phyloP scores from a whole-genome alignment of 306 rosid species.

The Cercis canadensis region DNA sequence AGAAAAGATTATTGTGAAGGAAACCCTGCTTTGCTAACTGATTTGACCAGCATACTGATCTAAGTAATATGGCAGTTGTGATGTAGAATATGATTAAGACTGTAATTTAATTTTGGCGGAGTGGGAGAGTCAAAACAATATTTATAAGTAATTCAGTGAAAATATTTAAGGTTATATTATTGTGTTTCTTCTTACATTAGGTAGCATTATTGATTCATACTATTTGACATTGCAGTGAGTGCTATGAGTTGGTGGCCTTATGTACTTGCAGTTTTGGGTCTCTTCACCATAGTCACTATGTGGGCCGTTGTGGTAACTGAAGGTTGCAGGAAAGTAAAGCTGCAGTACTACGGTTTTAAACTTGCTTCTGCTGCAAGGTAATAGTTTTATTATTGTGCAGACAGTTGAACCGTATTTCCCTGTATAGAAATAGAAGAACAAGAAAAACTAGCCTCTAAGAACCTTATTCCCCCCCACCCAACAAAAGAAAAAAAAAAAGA shows the following conservation, averaged over 20 bases:
- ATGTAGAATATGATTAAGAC: constrained; percentile 10
- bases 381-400: constrained; percentile 28
- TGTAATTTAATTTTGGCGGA: constrained; percentile 25
- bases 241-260: constrained; percentile 77
- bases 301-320: constrained; percentile 99
- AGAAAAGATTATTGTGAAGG: constrained; percentile 16
- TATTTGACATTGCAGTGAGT: constrained; percentile 63
- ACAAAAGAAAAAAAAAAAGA: too few relatives aligned
- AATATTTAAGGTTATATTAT: background rate
- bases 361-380: constrained; percentile 99
- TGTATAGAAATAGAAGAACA: background rate
- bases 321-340: constrained; percentile 96
- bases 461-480: background rate
- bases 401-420: constrained; percentile 19
- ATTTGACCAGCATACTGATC: constrained; percentile 21
- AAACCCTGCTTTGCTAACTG: constrained; percentile 18
- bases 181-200: constrained; percentile 21
- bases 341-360: constrained; percentile 95
- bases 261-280: constrained; percentile 71
- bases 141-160: constrained; percentile 25
- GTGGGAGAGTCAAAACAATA: constrained; percentile 2
- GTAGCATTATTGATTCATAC: constrained; percentile 26
- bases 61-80: background rate
- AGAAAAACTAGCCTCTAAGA: too few relatives aligned
- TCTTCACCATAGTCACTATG: constrained; percentile 92